Base-by-base conservation (phyloP, 805 yeast species). In the Myxozyma mucilagina region DNA sequence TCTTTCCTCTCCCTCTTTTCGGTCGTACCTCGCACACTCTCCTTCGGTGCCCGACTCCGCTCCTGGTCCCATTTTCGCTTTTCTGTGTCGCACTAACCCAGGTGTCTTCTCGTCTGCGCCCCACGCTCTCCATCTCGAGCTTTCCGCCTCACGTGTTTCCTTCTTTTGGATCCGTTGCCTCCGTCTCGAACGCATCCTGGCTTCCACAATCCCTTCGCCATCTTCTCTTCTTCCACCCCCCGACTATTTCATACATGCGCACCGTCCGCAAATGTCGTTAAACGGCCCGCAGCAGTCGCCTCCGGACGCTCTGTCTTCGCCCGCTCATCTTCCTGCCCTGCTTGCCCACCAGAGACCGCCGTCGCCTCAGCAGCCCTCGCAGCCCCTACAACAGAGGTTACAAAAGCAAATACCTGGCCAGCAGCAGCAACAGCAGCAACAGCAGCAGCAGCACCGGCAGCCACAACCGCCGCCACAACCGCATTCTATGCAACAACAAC, bases 241-340 rank as follows among this genome's bases (percentile, higher is more conserved):
- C 42, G 43, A 20, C 20, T 3, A n/a, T 41, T 20, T 16, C 38
- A 10, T 39, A 11, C 47, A 58, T n/a, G 48, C 51, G 41, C 20
- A 39, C 51, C 47, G 29, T 18, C 48, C 53, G 41, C 48, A 42
- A 44, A 53, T 53, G 56, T 53, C 56, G n/a, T 9, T 53, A 49
- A 53, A 53, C 56, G 49, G 56, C 56, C 41, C 42, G 56, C 34
- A 39, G 56, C 52, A 10, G 50, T 49, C 55, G 39, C 43, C 60
- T 32, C 29, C 56, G 31, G 18, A 50, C 48, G 42, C n/a, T 10
- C 56, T 45, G 45, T 45, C 56, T 18, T 56, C 43, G 53, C 53
- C 49, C 13, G 47, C 47, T 13, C 38, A 32, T n/a, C 60, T 16
- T 36, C 53, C 36, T 16, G 51, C 39, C 10, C 53, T 44, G 52